These are phyloP conservation scores for Calvatia gigantea DNA, from an alignment of 768 basidiomycete species.

Conservation along the genomic window DNA sequence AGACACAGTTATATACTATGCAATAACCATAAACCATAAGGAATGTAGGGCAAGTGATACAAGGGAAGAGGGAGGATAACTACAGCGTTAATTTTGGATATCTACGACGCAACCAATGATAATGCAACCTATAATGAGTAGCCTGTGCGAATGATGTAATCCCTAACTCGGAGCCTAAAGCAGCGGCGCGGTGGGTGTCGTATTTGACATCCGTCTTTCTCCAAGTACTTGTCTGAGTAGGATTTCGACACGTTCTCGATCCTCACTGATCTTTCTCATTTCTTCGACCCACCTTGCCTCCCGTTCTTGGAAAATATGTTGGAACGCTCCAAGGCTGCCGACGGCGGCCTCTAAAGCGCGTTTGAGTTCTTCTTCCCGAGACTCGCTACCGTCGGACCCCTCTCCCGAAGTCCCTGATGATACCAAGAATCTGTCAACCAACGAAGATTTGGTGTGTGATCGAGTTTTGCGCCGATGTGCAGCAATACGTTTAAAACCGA, in stretches of 20 bases:
- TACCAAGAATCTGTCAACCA: constrained; percentile 47
- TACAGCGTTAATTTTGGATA: neutral
- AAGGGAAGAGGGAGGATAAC: neutral
- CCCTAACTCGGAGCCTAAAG: neutral
- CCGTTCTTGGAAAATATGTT: constrained; percentile 63
- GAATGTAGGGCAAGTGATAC: neutral
- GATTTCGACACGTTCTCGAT: constrained; percentile 64
- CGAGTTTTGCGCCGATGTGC: constrained; percentile 47
- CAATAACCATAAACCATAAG: neutral
- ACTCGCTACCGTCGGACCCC: constrained; percentile 52
- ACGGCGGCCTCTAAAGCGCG: constrained; percentile 66
- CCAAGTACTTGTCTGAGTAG: constrained; percentile 63
- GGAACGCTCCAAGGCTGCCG: constrained; percentile 60
- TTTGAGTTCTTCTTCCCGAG: constrained; percentile 61
- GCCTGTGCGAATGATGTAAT: neutral
- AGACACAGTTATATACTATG: neutral
- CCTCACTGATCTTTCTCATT: constrained; percentile 60
- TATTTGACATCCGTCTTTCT: constrained; percentile 17
- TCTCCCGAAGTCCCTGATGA: constrained; percentile 42
- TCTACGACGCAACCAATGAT: neutral
- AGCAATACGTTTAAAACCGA: constrained; percentile 58
- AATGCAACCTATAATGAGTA: constrained; percentile 8
- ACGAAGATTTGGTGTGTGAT: constrained; percentile 34
- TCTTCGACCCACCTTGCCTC: constrained; percentile 71
- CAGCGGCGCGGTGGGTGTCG: neutral